Evolutionary conservation across 257 asterid species (phyloP).

Genomic region (Scutellaria barbata): DNA sequence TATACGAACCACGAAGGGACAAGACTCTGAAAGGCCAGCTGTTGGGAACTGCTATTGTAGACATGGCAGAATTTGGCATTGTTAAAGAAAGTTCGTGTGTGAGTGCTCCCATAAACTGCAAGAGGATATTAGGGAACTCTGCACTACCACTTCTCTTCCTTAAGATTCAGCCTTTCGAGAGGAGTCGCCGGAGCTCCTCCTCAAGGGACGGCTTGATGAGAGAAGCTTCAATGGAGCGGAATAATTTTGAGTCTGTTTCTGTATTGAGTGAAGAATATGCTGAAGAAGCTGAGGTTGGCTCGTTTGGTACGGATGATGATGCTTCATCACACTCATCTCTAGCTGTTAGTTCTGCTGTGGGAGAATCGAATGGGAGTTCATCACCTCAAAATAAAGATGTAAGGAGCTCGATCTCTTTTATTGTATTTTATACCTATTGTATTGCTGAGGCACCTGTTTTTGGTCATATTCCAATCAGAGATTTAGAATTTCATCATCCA

Average conservation of each 20-base stretch:
- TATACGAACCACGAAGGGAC: constrained; percentile 75
- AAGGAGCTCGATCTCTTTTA: constrained; percentile 9
- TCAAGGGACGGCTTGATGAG: constrained; percentile 53
- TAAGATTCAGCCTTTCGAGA: constrained; percentile 58
- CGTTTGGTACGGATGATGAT: constrained; percentile 74
- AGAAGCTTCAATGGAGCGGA: constrained; percentile 59
- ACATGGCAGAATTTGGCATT: constrained; percentile 71
- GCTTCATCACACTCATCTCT: constrained; percentile 72
- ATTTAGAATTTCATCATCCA: neutral
- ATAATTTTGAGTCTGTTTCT: constrained; percentile 62
- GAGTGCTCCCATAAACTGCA: constrained; percentile 65
- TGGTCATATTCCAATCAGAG: neutral
- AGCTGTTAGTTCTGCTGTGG: constrained; percentile 58
- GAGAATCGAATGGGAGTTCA: constrained; percentile 63
- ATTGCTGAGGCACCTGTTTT: neutral
- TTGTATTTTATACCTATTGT: neutral
- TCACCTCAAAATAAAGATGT: constrained; percentile 66
- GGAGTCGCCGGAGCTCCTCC: constrained; percentile 47
- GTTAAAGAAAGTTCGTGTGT: constrained; percentile 51
- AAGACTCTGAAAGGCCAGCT: constrained; percentile 68
- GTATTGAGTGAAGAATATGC: constrained; percentile 68
- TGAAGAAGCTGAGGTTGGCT: constrained; percentile 74
- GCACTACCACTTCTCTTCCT: constrained; percentile 67
- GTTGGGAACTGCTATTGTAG: constrained; percentile 72
- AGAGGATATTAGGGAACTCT: constrained; percentile 70